Evolutionary conservation across 106 monocot genomes (phyloP).

Genomic region (Iris macrosiphon): DNA sequence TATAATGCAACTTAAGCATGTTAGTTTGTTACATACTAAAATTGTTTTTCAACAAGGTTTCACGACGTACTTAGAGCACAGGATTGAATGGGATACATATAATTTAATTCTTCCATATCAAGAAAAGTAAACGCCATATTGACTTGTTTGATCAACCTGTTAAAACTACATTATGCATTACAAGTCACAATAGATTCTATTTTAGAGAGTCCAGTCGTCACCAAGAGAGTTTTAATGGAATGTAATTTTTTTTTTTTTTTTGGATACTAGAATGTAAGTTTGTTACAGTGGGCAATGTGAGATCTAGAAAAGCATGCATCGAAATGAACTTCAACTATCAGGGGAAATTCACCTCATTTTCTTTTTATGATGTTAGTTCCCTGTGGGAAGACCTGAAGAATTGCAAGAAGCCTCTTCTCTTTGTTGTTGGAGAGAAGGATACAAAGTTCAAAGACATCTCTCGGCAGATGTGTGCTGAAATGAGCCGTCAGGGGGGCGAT

Average conservation of each 20-base stretch:
- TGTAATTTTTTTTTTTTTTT: no score
- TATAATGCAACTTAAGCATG: background rate
- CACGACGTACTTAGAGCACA: no score
- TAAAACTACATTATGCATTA: background rate
- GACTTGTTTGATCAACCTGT: background rate
- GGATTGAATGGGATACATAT: no score
- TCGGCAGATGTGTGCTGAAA: constrained; percentile 46
- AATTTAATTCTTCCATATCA: background rate
- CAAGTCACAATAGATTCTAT: no score
- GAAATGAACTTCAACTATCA: no score
- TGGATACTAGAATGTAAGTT: no score
- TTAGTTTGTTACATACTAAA: background rate
- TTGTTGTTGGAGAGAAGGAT: constrained; percentile 75
- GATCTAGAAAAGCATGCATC: no score
- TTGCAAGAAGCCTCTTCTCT: constrained; percentile 44
- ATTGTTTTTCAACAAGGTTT: background rate
- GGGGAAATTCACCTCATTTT: no score
- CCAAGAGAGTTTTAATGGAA: no score
- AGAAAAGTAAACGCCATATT: background rate
- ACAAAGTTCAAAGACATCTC: constrained; percentile 65
- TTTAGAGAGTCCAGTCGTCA: no score
- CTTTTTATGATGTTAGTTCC: constrained; percentile 34
- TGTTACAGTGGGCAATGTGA: no score
- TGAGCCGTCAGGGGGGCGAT: background rate
- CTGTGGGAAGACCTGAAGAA: constrained; percentile 76